phyloP scores from a whole-genome alignment of 2,329 filamentous ascomycete genomes.

The Neoascochyta sp. region DNA sequence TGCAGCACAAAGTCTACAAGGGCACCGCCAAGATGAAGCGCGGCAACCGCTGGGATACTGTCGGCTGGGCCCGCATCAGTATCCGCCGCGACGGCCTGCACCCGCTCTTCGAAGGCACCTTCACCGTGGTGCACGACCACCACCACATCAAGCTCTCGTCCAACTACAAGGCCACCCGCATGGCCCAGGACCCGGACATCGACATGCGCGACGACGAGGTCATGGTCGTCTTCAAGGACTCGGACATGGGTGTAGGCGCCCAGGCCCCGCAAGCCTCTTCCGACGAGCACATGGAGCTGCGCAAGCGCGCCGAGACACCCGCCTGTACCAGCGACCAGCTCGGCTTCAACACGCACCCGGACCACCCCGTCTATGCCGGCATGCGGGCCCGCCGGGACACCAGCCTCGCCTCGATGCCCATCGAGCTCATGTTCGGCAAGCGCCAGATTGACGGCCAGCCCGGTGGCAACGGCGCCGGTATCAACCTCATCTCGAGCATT shows the following conservation, averaged over 20 bases:
- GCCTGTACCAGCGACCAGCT: constrained; percentile 73
- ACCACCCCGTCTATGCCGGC: constrained; percentile 61
- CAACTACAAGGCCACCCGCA: constrained; percentile 68
- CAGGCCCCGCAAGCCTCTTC: too few species aligned
- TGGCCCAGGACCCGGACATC: constrained; percentile 65
- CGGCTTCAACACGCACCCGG: constrained; percentile 69
- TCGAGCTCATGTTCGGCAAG: constrained; percentile 66
- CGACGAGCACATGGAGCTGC: constrained; percentile 59
- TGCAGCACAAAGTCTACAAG: constrained; percentile 77
- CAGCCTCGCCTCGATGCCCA: constrained; percentile 56
- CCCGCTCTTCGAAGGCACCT: constrained; percentile 87
- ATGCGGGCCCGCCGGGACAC: constrained; percentile 54
- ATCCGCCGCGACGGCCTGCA: constrained; percentile 70
- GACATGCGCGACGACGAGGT: constrained; percentile 60
- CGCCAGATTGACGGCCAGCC: constrained; percentile 64
- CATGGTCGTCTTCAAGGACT: constrained; percentile 91
- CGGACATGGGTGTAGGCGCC: constrained; percentile 66
- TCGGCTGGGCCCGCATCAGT: constrained; percentile 82
- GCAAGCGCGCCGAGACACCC: constrained; percentile 47
- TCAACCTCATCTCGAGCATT: constrained; percentile 75
- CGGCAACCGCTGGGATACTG: constrained; percentile 75
- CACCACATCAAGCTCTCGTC: constrained; percentile 79
- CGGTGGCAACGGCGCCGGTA: constrained; percentile 69
- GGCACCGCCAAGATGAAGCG: constrained; percentile 72
- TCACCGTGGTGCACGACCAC: constrained; percentile 73